phyloP scores from a whole-genome alignment of 495 filamentous ascomycete genomes.

The Oidiodendron maius region DNA sequence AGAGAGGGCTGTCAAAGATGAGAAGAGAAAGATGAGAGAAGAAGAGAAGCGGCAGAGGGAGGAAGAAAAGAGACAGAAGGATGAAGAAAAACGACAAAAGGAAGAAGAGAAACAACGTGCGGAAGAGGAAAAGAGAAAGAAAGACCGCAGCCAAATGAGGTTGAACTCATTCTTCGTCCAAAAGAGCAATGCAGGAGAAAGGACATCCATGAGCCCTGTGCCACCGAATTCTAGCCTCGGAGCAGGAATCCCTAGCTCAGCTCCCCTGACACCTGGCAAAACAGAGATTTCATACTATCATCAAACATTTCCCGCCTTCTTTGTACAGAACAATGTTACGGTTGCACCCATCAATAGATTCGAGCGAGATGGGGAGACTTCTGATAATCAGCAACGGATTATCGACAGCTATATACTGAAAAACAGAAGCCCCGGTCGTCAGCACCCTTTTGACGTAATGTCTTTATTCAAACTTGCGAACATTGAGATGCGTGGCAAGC shows the following conservation, averaged over 20 bases:
- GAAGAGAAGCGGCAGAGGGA: constrained; percentile 30
- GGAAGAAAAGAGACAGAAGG: constrained; percentile 41
- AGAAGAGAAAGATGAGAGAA: constrained; percentile 35
- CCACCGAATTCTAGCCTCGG: constrained; percentile 16
- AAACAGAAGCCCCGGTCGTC: constrained; percentile 24
- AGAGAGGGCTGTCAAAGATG: constrained; percentile 40
- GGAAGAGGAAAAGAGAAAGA: constrained; percentile 64
- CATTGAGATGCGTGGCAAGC: constrained; percentile 45
- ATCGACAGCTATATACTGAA: constrained; percentile 39
- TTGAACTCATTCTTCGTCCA: constrained; percentile 38
- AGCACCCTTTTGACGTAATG: constrained; percentile 41
- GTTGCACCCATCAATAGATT: constrained; percentile 46
- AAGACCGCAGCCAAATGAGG: constrained; percentile 45
- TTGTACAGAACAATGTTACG: constrained; percentile 58
- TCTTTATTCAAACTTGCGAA: constrained; percentile 57
- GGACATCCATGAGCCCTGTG: constrained; percentile 16
- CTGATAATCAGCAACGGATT: constrained; percentile 42
- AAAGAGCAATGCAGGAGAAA: constrained; percentile 26
- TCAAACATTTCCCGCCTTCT: constrained; percentile 71
- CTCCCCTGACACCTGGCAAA: constrained; percentile 15
- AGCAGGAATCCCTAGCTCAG: constrained; percentile 13
- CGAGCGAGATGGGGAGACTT: constrained; percentile 50
- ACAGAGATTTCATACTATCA: constrained; percentile 56
- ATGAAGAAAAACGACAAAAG: constrained; percentile 52
- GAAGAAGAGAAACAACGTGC: constrained; percentile 35